These are phyloP conservation scores for Neocallimastix lanati DNA, from an alignment of 192 early-diverging fungal species.

Conservation along the genomic window DNA sequence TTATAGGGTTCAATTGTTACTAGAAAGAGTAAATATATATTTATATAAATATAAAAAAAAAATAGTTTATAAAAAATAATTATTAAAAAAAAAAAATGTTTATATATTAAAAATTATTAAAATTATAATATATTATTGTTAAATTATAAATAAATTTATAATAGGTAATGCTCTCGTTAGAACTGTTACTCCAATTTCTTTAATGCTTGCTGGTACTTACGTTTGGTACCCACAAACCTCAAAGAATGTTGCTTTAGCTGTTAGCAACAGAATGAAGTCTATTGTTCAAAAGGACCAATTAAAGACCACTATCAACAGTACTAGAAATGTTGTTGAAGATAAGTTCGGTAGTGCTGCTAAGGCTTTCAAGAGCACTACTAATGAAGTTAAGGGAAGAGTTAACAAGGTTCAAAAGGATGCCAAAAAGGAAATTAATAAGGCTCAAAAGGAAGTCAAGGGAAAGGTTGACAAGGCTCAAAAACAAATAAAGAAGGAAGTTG, in stretches of 20 bases:
- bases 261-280: not conserved
- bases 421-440: not conserved
- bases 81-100: too few relatives aligned
- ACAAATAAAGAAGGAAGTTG: not conserved
- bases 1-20: not conserved
- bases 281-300: not conserved
- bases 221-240: not conserved
- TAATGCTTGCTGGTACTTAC: not conserved
- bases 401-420: not conserved
- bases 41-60: too few relatives aligned
- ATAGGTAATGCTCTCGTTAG: not conserved
- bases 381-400: not conserved
- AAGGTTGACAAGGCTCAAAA: not conserved
- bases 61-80: too few relatives aligned
- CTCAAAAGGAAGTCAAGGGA: not conserved
- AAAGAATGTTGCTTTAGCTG: not conserved
- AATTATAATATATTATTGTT: too few relatives aligned
- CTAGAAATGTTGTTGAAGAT: not conserved
- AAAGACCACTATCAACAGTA: not conserved
- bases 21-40: not conserved
- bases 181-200: not conserved
- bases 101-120: too few relatives aligned
- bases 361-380: not conserved
- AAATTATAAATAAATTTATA: too few relatives aligned
- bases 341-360: not conserved